Evolutionary conservation across 2,329 filamentous ascomycete species (phyloP).

Genomic region (Leptographium procerum): DNA sequence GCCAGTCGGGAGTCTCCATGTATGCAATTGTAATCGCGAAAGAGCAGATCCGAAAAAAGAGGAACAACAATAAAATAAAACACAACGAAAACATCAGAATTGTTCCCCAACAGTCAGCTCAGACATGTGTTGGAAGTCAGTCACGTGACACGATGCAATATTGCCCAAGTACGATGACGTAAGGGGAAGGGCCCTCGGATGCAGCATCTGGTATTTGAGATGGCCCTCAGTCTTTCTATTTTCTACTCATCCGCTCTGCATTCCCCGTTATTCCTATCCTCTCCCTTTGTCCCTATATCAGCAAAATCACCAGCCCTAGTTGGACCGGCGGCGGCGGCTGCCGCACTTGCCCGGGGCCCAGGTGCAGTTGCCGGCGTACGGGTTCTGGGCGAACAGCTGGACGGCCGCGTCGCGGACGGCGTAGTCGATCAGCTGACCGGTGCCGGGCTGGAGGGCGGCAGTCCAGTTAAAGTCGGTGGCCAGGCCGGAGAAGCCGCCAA

Average conservation of each 20-base stretch:
- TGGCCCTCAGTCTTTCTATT: too few relatives aligned
- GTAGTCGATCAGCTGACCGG: conserved; percentile 19
- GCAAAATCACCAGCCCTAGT: not conserved
- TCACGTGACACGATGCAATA: too few relatives aligned
- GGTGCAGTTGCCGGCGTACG: not conserved
- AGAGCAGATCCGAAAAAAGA: not conserved
- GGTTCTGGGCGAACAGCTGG: not conserved
- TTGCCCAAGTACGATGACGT: too few relatives aligned
- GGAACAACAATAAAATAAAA: not conserved
- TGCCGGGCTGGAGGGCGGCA: conserved; percentile 5
- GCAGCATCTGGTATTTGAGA: too few relatives aligned
- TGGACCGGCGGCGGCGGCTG: not conserved
- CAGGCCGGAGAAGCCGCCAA: conserved; percentile 16
- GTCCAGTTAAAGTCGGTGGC: not conserved
- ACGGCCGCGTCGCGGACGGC: conserved; percentile 15
- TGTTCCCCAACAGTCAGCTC: not conserved
- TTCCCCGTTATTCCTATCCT: too few relatives aligned
- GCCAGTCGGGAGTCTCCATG: not conserved
- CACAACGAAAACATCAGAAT: not conserved
- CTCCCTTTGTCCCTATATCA: not conserved
- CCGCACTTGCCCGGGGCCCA: not conserved
- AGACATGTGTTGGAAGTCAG: too few relatives aligned
- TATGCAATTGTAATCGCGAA: not conserved
- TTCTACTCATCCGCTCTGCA: too few relatives aligned
- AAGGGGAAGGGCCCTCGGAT: too few relatives aligned